Conservation (phyloP, 2,329 filamentous ascomycete genomes). For the Aspergillus texensis region DNA sequence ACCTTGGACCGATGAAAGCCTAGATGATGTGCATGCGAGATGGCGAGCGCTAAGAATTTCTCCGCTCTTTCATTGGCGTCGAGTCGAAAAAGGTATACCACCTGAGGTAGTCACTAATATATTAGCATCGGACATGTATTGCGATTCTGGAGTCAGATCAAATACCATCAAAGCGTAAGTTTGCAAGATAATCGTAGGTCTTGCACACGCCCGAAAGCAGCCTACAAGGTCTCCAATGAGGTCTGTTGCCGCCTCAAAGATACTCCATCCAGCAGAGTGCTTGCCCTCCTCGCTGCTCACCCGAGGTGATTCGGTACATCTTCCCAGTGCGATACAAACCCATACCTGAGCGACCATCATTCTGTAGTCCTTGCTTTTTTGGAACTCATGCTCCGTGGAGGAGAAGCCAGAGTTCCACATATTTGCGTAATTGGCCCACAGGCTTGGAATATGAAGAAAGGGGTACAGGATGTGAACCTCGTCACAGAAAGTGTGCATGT, state of each 20-base stretch:
- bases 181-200: slow-evolving; percentile 20
- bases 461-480: slow-evolving; percentile 28
- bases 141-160: not conserved
- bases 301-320: slow-evolving; percentile 24
- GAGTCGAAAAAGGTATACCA: slow-evolving; percentile 27
- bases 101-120: slow-evolving; percentile 4
- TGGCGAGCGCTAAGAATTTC: slow-evolving; percentile 21
- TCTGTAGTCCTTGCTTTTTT: slow-evolving; percentile 3
- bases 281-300: slow-evolving; percentile 13
- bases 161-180: slow-evolving; percentile 21
- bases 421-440: slow-evolving; percentile 17
- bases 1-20: slow-evolving; percentile 26
- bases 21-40: slow-evolving; percentile 26
- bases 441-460: slow-evolving; percentile 23
- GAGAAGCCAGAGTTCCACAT: slow-evolving; percentile 15
- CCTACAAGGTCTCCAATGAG: slow-evolving; percentile 23
- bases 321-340: slow-evolving; percentile 26
- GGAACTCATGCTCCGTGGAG: not conserved
- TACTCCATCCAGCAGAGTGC: slow-evolving; percentile 29
- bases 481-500: slow-evolving; percentile 23
- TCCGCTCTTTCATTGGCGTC: slow-evolving; percentile 12
- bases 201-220: slow-evolving; percentile 17
- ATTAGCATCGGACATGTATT: not conserved
- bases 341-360: slow-evolving; percentile 21
- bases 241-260: slow-evolving; percentile 25